Base-by-base conservation (phyloP, 2,329 filamentous ascomycete species). In the Graphilbum sp. region DNA sequence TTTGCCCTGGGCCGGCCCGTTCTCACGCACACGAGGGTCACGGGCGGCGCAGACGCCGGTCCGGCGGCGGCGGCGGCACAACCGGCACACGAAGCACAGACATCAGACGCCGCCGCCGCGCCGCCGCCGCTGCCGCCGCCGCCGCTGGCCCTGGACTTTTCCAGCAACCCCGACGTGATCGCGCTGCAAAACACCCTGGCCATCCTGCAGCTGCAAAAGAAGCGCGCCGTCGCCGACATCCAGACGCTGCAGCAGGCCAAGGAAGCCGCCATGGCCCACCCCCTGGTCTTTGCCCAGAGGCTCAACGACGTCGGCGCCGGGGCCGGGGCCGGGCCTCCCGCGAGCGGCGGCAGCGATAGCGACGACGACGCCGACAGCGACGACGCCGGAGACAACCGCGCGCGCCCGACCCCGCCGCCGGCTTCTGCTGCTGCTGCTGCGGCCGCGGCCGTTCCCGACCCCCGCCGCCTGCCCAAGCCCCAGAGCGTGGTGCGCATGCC, bases 401-500 rank as follows among this genome's bases (percentile, higher is more conserved):
- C 17, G 32, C 40, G 32, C 9, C 21, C 19, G 18, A 13, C 18
- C 12, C 18, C 35, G 7, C 25, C 27, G 2, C 12, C 17, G 8
- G 29, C 25, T n/a, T n/a, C n/a, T 2, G 19, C 20, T 2, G 12
- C 36, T 7, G n/a, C 29, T 15, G 13, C 27, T 8, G 8, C 32
- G 2, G 15, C 38, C 3, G 5, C 35, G 11, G 20, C 24, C n/a
- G 24, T 41, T 1, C 36, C 38, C 7, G 39, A 46, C 37, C 40
- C 40, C 4, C 31, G 25, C n/a, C 24, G 46, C 60, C 69, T 95
- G 13, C 87, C 87, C 0, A 69, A 69, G 13, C 75, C 82, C 7
- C 88, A 95, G 55, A 81, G 81, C 47, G 64, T 96, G 1, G 78
- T 92, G 20, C 76, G 87, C 31, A 85, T 79, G 60, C 88, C 88